Base-by-base conservation (phyloP, 2,329 filamentous ascomycete species). In the Stylonectria norvegica region DNA sequence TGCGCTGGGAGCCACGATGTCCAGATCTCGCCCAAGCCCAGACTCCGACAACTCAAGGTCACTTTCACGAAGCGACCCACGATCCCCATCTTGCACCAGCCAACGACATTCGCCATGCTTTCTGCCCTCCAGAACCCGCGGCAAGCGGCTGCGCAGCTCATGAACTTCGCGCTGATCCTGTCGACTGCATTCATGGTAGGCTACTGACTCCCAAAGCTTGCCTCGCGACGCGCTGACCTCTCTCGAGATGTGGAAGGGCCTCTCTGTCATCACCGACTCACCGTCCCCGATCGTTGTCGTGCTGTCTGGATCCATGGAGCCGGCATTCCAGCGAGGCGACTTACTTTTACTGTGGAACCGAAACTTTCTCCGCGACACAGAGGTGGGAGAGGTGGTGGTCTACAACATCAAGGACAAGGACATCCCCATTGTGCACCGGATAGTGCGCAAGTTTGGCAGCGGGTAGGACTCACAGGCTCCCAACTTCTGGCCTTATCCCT, bases 381-480 rank as follows among this genome's bases (percentile, higher is more conserved):
- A 70, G 30, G 74, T 79, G 12, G 74, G 74, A 45, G 73, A 77
- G 51, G 62, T 81, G n/a, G 77, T 81, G 7, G 77, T 81, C 8
- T 81, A 81, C 68, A 95, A 95, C 61, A 86, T 95, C 38, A 79
- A 81, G 63, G 89, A 85, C 42, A 98, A 97, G 73, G 87, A 95
- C 52, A 97, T 98, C 49, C 93, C 93, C 20, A 98, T 98, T 66
- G 93, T 98, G 52, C 93, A 98, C 70, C 76, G 93, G 36, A 78
- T 97, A 8, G 85, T 97, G 39, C 79, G 90, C 67, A 82, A 81
- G 61, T 84, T 83, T 61, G 80, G 81, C 16, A 57, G 57, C 20
- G 79, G 79, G 71, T 78, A 59, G 42, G n/a, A n/a, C n/a, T n/a
- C n/a, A n/a, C n/a, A n/a, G n/a, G 73, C 64, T 9, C 15, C 7